Base-by-base conservation (phyloP, 768 basidiomycete species). In the Leccinum broughii region DNA sequence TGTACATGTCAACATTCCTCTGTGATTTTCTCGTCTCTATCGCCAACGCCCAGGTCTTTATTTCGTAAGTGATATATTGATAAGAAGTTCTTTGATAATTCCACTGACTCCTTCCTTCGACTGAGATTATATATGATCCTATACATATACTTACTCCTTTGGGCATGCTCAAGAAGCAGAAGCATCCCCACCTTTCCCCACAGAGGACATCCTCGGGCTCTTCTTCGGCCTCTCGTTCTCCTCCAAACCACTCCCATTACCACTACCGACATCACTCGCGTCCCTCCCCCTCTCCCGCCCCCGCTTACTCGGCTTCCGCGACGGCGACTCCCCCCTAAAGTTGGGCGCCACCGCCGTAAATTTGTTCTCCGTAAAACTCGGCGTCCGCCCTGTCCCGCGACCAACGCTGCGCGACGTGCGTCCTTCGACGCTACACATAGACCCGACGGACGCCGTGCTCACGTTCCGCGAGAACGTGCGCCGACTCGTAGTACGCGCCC, bases 261-360 rank as follows among this genome's bases (percentile, higher is more conserved):
- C 30, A 10, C 65, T 66, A 35, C 61, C 61, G 48, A 26, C 52
- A 1, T 70, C 68, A n/a, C 39, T 41, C 39, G 0, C 39, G 17
- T 41, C 39, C 39, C 39, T 41, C 1, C 17, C 17, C 39, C 39
- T 9, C 39, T 41, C 39, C 37, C 73, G 61, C 4, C 57, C 62
- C 4, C 72, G 65, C 58, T 73, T 73, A 17, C 61, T 67, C n/a
- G 73, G 64, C 61, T 60, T 73, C 3, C 73, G 66, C n/a, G 73
- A 53, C 20, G 72, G 72, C 17, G 72, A 73, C 57, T 64, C 65
- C 0, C 64, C 64, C n/a, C 74, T 60, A 49, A 69, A 82, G 30
- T 69, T 64, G 14, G 72, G 69, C 1, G 78, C 67, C 6, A 85
- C 81, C 0, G 80, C 78, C 34, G 77, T 83, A 34, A 85, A 85